Evolutionary conservation across 2,329 filamentous ascomycete genomes (phyloP), one percentile per base, ranked within the genome.

Genomic region (Ophiocordyceps polyrhachis-furcata): DNA sequence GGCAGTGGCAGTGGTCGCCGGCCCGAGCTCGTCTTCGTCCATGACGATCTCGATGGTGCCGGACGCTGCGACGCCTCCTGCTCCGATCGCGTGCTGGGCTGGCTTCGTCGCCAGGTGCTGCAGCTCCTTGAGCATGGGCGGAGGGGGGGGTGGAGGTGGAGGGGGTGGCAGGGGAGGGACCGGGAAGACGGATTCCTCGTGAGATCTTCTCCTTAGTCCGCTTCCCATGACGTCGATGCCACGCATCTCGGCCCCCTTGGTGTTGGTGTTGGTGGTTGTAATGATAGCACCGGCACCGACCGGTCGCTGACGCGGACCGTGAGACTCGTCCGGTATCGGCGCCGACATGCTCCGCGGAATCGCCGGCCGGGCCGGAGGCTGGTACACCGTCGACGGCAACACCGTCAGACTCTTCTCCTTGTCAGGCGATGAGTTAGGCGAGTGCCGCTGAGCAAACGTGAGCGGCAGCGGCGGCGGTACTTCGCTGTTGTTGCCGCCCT

Each of bases 41-140:
- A 77, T 76, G 43, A 81, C 74, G 48, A 81, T 76, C 56, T 81
- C 76, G 50, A 81, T 79, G 53, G 75, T 70, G 5, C 71, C 74
- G 14, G 31, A 35, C 11, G 14, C n/a, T n/a, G n/a, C 31, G 31
- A n/a, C 9, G 0, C 72, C 70, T 8, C 65, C 67, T 15, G n/a
- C n/a, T n/a, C n/a, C n/a, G n/a, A 66, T 51, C 2, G 65, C 65
- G 48, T 70, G 66, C 49, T 68, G 65, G 41, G 76, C 75, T 1
- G 76, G 76, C 1, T 75, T 75, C 21, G 61, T 65, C 20, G 74
- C 73, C 23, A 81, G 58, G 56, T 81, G 76, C 50, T 76, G 73
- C 12, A 81, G 66, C 56, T 81, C 75, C 58, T 71, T 76, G 32
- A 81, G 56, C 49, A 79, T 64, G 0, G 73, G 69, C 4, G 73